phyloP scores from a whole-genome alignment of 2,329 filamentous ascomycete species.

The Penicillium decumbens region DNA sequence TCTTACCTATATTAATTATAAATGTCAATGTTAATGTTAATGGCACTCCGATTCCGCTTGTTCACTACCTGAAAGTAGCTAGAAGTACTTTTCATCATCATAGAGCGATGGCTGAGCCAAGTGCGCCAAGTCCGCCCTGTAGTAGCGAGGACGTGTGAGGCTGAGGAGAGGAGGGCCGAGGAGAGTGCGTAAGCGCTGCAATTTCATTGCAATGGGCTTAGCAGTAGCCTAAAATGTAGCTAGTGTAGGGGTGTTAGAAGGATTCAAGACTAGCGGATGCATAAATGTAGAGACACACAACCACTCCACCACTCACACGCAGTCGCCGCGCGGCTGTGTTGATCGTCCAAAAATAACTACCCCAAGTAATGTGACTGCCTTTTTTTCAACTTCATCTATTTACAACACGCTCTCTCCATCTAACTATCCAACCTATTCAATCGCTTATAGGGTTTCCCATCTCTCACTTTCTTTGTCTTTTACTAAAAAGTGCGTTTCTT shows the following conservation, averaged over 20 bases:
- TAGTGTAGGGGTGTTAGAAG: background rate
- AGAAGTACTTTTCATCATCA: background rate
- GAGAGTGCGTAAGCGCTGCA: background rate
- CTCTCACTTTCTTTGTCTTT: background rate
- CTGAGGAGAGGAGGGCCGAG: constrained; percentile 8
- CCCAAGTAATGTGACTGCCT: constrained; percentile 19
- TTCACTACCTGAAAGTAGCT: background rate
- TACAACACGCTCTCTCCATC: background rate
- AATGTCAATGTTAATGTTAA: constrained; percentile 21
- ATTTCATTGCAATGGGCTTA: background rate
- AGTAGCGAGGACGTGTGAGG: constrained; percentile 3
- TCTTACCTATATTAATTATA: constrained; percentile 22
- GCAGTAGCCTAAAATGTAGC: background rate
- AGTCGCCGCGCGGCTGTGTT: constrained; percentile 24
- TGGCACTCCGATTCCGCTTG: background rate
- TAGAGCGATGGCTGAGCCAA: background rate
- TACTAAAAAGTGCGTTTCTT: background rate
- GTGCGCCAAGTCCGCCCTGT: background rate
- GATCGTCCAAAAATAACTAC: constrained; percentile 25
- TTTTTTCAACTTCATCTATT: background rate
- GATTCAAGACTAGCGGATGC: background rate
- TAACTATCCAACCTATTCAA: background rate
- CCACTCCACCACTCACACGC: constrained; percentile 1
- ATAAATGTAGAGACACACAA: background rate
- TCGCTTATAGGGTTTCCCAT: background rate